Evolutionary conservation across 305 asterid species (phyloP).

Genomic region (Plantago lanceolata): DNA sequence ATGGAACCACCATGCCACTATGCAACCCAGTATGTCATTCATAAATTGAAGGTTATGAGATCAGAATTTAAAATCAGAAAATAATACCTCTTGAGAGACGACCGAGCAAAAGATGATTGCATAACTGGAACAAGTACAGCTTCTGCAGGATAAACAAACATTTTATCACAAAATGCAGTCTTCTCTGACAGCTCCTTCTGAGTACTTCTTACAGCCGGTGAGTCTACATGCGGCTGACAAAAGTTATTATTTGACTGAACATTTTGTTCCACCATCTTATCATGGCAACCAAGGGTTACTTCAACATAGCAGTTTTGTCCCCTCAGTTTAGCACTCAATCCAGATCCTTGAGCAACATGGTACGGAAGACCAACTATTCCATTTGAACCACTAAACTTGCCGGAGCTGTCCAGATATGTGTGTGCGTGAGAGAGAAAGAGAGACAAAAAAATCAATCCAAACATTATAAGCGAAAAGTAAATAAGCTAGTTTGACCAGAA

Average conservation of each 20-base stretch:
- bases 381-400: constrained; percentile 69
- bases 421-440: constrained; percentile 4
- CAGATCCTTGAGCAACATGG: constrained; percentile 62
- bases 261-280: constrained; percentile 41
- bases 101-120: constrained; percentile 83
- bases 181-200: constrained; percentile 51
- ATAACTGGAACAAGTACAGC: constrained; percentile 96
- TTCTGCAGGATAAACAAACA: constrained; percentile 81
- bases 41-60: constrained; percentile 12
- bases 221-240: constrained; percentile 47
- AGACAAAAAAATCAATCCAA: constrained; percentile 14
- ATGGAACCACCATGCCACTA: constrained; percentile 9
- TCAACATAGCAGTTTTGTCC: constrained; percentile 82
- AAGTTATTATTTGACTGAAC: constrained; percentile 36
- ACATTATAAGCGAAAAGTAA: not conserved
- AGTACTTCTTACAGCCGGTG: constrained; percentile 43
- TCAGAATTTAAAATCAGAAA: constrained; percentile 14
- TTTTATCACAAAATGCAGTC: constrained; percentile 42
- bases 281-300: constrained; percentile 75
- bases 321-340: constrained; percentile 56
- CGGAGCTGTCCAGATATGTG: constrained; percentile 56
- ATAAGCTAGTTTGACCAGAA: not conserved
- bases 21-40: constrained; percentile 14
- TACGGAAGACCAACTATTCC: constrained; percentile 78
- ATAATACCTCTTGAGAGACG: constrained; percentile 83